Base-by-base conservation (phyloP, 306 rosid species). In the Prunus fruticosa region DNA sequence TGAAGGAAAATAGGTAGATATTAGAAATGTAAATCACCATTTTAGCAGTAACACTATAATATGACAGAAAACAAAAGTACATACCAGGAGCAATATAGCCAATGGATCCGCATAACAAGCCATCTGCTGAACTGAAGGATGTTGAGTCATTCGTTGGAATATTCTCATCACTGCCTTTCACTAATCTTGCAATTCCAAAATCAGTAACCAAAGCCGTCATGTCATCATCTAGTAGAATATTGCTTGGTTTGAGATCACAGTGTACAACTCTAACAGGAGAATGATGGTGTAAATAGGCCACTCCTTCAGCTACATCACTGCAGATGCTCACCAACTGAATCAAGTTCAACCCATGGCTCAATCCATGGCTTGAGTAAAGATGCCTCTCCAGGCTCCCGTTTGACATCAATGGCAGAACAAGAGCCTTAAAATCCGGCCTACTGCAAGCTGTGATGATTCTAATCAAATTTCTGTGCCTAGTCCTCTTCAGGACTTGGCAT, bases 21-120 rank as follows among this genome's bases (percentile, higher is more conserved):
- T 32, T 30, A 65, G 32, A 20, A 49, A 49, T 49, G 19, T 74
- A 83, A 54, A 67, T 25, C 20, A 20, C 62, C 16, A 56, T 12
- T 8, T n/a, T 56, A 3, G 14, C 11, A 13, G 9, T 9, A 10
- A 10, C 62, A 56, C 27, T 56, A 18, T 10, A 19, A 32, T 4
- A 19, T 38, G 10, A 1, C 56, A 19, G 54, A 5, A 71, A 61
- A 50, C 19, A 69, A 74, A 77, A 41, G 9, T 46, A 80, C 88
- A 56, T 85, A 95, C 97, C 99, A 15, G 97, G 99, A 78, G 99
- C 97, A 53, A 95, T 92, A 34, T 95, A 95, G 76, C 99, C 99
- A 57, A 92, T 64, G 12, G 99, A 90, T 5, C 97, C 99, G 72
- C 92, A 90, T 45, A 92, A 50, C 81, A 95, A 82, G 75, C 93